These are phyloP conservation scores for Glutinoglossum americanum DNA, from an alignment of 495 filamentous ascomycete genomes.

Conservation along the genomic window DNA sequence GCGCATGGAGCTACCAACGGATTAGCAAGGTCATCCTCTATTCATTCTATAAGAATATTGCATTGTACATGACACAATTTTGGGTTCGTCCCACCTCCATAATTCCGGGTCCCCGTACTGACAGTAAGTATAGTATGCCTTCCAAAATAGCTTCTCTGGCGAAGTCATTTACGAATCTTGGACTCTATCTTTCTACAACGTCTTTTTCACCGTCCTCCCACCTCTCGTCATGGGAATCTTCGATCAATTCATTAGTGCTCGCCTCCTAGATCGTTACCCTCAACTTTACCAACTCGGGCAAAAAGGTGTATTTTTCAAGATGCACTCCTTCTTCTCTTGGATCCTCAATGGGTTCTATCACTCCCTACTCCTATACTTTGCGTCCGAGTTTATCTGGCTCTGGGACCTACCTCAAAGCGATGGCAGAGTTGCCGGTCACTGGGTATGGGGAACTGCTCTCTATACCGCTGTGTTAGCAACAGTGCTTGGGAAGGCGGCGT, in stretches of 20 bases:
- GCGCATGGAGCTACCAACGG: conserved; percentile 92
- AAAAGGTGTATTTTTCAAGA: conserved; percentile 78
- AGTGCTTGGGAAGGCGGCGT: conserved; percentile 82
- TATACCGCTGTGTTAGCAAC: conserved; percentile 84
- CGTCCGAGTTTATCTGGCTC: conserved; percentile 59
- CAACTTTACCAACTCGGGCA: conserved; percentile 90
- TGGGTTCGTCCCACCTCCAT: conserved; percentile 39
- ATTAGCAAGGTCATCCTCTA: conserved; percentile 93
- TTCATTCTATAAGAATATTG: conserved; percentile 99
- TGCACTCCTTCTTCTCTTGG: conserved; percentile 82
- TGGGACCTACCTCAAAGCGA: conserved; percentile 53
- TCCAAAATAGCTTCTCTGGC: conserved; percentile 95
- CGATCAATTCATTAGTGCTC: conserved; percentile 92
- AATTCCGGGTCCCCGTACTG: neutral
- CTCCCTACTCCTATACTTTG: conserved; percentile 74
- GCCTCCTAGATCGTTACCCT: conserved; percentile 90
- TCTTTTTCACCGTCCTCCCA: conserved; percentile 89
- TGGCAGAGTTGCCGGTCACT: conserved; percentile 69
- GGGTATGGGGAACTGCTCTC: conserved; percentile 87
- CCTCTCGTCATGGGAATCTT: conserved; percentile 92
- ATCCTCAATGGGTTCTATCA: conserved; percentile 89
- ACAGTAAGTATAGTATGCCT: conserved; percentile 46
- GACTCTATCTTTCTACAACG: conserved; percentile 98
- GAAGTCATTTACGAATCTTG: conserved; percentile 98
- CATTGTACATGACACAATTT: conserved; percentile 97